Evolutionary conservation across 2,329 filamentous ascomycete genomes (phyloP).

Genomic region (Tolypocladium tundrense): DNA sequence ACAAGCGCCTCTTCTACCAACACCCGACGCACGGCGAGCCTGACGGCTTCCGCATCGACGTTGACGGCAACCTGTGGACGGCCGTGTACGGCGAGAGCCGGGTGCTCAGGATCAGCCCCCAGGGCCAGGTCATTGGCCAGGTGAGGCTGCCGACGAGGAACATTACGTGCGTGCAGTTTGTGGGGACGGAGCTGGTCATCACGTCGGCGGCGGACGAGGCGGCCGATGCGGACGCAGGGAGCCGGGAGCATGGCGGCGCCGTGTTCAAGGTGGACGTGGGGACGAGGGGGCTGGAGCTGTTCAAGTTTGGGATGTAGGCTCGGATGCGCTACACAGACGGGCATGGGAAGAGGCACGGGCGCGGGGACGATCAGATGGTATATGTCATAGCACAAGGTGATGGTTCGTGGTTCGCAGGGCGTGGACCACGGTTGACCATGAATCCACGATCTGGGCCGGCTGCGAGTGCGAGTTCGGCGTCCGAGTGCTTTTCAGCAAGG

Average conservation of each 20-base stretch:
- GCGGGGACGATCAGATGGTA: not conserved
- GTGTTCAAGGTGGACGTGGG: slow-evolving; percentile 73
- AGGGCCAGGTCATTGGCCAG: slow-evolving; percentile 63
- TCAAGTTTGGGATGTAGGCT: slow-evolving; percentile 49
- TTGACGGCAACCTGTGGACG: slow-evolving; percentile 79
- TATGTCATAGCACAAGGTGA: not conserved
- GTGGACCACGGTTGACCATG: not conserved
- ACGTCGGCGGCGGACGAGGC: slow-evolving; percentile 60
- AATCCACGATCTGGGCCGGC: not conserved
- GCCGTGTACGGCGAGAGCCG: slow-evolving; percentile 71
- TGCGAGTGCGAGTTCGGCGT: not conserved
- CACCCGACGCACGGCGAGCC: slow-evolving; percentile 58
- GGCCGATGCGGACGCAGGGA: slow-evolving; percentile 48
- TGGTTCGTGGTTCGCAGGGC: too few species aligned
- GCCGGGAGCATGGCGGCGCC: slow-evolving; percentile 55
- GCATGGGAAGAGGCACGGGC: not conserved
- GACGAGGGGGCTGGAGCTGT: slow-evolving; percentile 50
- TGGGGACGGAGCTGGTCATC: slow-evolving; percentile 65
- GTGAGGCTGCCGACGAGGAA: slow-evolving; percentile 67
- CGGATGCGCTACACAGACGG: not conserved
- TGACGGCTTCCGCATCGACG: slow-evolving; percentile 78
- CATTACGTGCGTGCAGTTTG: slow-evolving; percentile 73
- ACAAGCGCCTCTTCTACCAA: slow-evolving; percentile 63
- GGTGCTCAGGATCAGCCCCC: slow-evolving; percentile 63
- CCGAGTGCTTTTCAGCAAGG: not conserved